Evolutionary conservation across 768 basidiomycete species (phyloP).

Genomic region (Coprinopsis marcescibilis): DNA sequence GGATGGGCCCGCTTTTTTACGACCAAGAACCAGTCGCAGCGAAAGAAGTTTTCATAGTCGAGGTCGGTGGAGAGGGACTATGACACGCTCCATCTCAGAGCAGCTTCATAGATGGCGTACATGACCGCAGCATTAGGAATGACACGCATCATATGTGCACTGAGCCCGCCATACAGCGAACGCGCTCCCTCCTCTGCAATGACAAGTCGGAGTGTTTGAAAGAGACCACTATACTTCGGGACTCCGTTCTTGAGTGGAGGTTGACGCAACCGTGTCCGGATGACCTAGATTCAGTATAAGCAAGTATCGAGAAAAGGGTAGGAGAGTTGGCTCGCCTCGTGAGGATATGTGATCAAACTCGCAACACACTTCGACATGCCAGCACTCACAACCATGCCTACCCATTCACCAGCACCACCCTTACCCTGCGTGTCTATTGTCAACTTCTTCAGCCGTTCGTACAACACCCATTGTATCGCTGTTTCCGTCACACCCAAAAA

Average conservation of each 20-base stretch:
- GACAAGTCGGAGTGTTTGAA: constrained; percentile 80
- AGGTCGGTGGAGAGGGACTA: too few species aligned
- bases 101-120: constrained; percentile 92
- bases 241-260: constrained; percentile 73
- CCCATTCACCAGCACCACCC: constrained; percentile 61
- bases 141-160: constrained; percentile 93
- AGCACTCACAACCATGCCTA: constrained; percentile 82
- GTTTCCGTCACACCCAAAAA: constrained; percentile 95
- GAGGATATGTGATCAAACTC: constrained; percentile 94
- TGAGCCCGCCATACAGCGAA: constrained; percentile 86
- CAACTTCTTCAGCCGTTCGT: constrained; percentile 83
- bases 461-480: constrained; percentile 96
- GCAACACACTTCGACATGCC: constrained; percentile 93
- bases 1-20: too few species aligned
- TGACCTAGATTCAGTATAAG: constrained; percentile 45
- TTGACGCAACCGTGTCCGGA: constrained; percentile 90
- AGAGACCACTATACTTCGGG: constrained; percentile 79
- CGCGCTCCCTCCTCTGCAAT: constrained; percentile 86
- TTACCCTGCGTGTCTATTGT: constrained; percentile 47
- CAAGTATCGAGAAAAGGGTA: neutral
- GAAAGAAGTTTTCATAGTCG: too few species aligned
- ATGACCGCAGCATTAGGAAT: constrained; percentile 97
- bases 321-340: constrained; percentile 63
- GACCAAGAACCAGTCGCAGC: too few species aligned
- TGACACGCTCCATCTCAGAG: constrained; percentile 51